Percentiles rank a stretch among this genome's conserved stretches.
Conservation (phyloP, 495 filamentous ascomycete species). For the Podospora didyma region DNA sequence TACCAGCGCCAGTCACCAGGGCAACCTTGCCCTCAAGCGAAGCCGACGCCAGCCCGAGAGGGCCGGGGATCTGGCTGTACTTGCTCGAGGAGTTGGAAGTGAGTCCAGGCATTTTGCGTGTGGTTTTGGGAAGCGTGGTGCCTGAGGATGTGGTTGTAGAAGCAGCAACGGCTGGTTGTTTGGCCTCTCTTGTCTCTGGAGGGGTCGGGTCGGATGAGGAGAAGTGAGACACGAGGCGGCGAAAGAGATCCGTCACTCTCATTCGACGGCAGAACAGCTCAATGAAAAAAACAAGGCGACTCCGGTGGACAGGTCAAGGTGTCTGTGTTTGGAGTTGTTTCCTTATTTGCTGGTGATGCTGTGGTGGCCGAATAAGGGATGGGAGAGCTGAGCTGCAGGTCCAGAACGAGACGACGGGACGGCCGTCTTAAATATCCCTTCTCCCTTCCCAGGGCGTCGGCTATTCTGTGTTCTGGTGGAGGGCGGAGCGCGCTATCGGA, state of each 20-base stretch:
- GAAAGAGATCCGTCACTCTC: conserved; percentile 19
- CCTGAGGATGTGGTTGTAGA: conserved; percentile 11
- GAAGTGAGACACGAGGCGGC: conserved; percentile 28
- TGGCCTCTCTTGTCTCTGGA: conserved; percentile 18
- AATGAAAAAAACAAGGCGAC: conserved; percentile 3
- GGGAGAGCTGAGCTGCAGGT: no score
- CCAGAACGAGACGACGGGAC: neutral
- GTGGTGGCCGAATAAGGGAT: neutral
- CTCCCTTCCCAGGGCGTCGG: neutral
- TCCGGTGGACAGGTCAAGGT: neutral
- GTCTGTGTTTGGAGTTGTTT: neutral
- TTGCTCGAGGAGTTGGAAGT: conserved; percentile 27
- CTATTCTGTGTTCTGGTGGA: neutral
- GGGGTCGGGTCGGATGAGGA: conserved; percentile 11
- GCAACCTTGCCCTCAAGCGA: conserved; percentile 50
- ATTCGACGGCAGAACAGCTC: conserved; percentile 8
- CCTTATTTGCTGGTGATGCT: neutral
- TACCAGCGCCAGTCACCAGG: conserved; percentile 46
- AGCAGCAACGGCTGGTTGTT: conserved; percentile 5
- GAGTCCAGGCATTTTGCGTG: conserved; percentile 36
- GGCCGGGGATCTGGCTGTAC: conserved; percentile 44
- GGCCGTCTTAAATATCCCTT: neutral
- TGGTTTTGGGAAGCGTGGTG: conserved; percentile 13
- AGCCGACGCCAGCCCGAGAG: conserved; percentile 44
- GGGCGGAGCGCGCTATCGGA: conserved; percentile 30